phyloP scores from a whole-genome alignment of 108 stramenopile species.

The Mayamaea pseudoterrestris region DNA sequence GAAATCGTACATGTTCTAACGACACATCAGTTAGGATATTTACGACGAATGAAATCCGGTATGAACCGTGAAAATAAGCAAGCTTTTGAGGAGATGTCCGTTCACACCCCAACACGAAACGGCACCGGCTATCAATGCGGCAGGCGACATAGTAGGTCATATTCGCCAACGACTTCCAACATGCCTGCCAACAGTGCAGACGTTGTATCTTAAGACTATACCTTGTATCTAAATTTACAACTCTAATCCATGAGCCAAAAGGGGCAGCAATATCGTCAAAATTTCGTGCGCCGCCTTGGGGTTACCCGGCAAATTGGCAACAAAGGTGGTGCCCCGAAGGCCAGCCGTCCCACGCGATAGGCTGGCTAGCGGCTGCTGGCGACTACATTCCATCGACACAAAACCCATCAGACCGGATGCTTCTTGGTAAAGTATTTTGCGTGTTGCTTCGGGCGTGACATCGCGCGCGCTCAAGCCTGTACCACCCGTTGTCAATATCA shows the following conservation, averaged over 20 bases:
- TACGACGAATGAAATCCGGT: too few species aligned
- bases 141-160: too few species aligned
- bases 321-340: constrained; percentile 38
- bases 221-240: constrained; percentile 19
- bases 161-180: too few species aligned
- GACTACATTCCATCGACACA: constrained; percentile 46
- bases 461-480: constrained; percentile 82
- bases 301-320: constrained; percentile 75
- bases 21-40: too few species aligned
- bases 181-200: too few species aligned
- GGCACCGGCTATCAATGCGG: too few species aligned
- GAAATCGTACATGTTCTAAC: too few species aligned
- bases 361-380: constrained; percentile 37
- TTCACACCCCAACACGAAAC: too few species aligned
- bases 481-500: constrained; percentile 85
- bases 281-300: constrained; percentile 58
- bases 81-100: too few species aligned
- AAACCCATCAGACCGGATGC: constrained; percentile 64
- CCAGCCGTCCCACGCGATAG: constrained; percentile 74
- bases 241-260: constrained; percentile 57
- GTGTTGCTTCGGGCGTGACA: constrained; percentile 87
- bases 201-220: neutral
- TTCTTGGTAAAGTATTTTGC: constrained; percentile 37
- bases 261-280: constrained; percentile 49
- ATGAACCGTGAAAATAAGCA: too few species aligned